These are phyloP conservation scores for Dioscorea cayenensis DNA, from an alignment of 116 monocot genomes.

Conservation along the genomic window DNA sequence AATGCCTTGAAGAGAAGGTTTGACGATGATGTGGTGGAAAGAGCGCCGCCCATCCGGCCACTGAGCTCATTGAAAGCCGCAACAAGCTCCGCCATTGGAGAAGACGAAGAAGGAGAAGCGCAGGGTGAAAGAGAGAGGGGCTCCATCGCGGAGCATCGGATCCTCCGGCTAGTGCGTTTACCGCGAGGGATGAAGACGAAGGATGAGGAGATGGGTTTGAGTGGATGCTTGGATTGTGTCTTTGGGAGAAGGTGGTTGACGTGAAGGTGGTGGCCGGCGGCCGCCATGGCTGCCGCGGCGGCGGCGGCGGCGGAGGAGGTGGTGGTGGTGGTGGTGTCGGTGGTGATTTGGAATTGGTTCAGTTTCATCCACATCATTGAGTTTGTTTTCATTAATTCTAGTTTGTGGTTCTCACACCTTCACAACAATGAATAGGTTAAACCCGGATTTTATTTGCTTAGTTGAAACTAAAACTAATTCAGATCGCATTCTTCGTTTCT, in stretches of 20 bases:
- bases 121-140: not conserved
- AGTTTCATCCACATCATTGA: not conserved
- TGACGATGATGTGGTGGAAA: slow-evolving; percentile 59
- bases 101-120: not conserved
- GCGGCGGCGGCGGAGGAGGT: not conserved
- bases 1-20: slow-evolving; percentile 58
- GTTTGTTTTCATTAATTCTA: not conserved
- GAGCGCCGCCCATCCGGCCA: slow-evolving; percentile 57
- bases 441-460: too few relatives aligned
- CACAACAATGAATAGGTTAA: too few relatives aligned
- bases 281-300: slow-evolving; percentile 10
- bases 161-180: not conserved
- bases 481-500: too few relatives aligned
- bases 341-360: not conserved
- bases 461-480: too few relatives aligned
- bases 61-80: slow-evolving; percentile 85
- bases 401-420: not conserved
- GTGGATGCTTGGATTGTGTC: not conserved
- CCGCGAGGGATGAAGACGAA: not conserved
- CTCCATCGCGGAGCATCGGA: not conserved
- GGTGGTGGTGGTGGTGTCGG: not conserved
- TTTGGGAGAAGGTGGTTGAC: slow-evolving; percentile 8
- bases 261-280: slow-evolving; percentile 13
- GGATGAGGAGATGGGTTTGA: not conserved
- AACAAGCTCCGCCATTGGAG: slow-evolving; percentile 53